Evolutionary conservation across 495 filamentous ascomycete species (phyloP), one percentile per base, ranked within the genome.

Genomic region (Podospora appendiculata): DNA sequence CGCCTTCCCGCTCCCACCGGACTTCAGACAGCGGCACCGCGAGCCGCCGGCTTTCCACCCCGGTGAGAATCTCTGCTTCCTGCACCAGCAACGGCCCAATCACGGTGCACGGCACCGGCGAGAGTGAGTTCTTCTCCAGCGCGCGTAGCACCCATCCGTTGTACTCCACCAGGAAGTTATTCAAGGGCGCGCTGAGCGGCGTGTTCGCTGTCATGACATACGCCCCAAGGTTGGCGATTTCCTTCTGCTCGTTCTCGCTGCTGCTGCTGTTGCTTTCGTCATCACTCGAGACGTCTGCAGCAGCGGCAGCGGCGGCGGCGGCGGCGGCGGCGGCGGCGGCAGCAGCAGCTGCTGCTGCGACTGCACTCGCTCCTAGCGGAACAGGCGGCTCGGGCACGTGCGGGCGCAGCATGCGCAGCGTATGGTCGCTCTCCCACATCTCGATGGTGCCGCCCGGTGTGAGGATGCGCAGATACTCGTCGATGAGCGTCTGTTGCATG

Each of bases 21-120:
- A 92, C 75, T 62, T 94, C 86, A 41, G 89, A 85, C 2, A 96
- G 75, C 9, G 91, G 92, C 13, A 97, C 83, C 19, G 89, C 92
- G 34, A 96, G 75, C 44, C 91, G 81, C 51, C 85, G 81, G 50
- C 77, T 83, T 32, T 84, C 86, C 17, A 92, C 73, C 36, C 84
- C 82, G 19, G 75, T 75, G n/a, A 96, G 69, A 17, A 69, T 62
- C 45, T 94, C 86, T 33, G 84, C 76, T 62, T 94, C 88, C 58
- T 90, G 84, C n/a, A 91, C 74, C 53, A 96, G 78, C 38, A 85
- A 73, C n/a, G 88, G 77, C 3, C 83, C 81, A 40, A 95, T 80
- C 17, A 84, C 74, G 25, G 90, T 88, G 61, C 91, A 95, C 3
- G 92, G 91, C 19, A 89, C 77, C 1, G 85, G 77, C 1, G 83